A percentile compares a stretch with the other conserved stretches of the same genome.
Conservation (phyloP, 495 filamentous ascomycete species). For the Cercophora scortea region DNA sequence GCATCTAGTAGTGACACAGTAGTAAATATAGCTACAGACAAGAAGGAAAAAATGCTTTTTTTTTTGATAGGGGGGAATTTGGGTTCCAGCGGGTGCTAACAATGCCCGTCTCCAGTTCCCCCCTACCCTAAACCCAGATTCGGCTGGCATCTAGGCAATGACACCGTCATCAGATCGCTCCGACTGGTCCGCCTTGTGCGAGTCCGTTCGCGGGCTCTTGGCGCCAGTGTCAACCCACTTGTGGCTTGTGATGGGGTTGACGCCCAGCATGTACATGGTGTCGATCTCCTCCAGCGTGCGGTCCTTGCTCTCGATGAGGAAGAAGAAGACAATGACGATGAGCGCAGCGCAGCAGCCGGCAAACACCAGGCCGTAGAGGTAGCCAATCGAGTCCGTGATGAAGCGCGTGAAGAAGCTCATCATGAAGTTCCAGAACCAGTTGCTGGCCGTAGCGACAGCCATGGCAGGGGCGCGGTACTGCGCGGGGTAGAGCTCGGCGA, state of each 20-base stretch:
- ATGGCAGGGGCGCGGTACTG: constrained; percentile 69
- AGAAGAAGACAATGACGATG: constrained; percentile 76
- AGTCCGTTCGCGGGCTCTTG: neutral
- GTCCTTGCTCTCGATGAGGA: constrained; percentile 50
- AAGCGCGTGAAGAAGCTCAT: constrained; percentile 36
- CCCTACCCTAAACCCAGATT: too few relatives aligned
- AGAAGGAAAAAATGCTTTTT: too few relatives aligned
- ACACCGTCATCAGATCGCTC: too few relatives aligned
- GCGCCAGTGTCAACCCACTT: constrained; percentile 12
- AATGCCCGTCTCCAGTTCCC: too few relatives aligned
- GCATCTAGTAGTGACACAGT: too few relatives aligned
- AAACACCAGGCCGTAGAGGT: constrained; percentile 79
- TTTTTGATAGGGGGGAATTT: too few relatives aligned
- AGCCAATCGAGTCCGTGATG: constrained; percentile 68
- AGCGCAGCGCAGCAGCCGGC: constrained; percentile 61
- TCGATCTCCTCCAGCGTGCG: constrained; percentile 56
- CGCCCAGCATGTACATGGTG: constrained; percentile 71
- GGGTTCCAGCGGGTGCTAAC: too few relatives aligned
- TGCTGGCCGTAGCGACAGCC: constrained; percentile 68
- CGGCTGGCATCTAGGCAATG: too few relatives aligned
- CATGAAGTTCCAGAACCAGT: constrained; percentile 84
- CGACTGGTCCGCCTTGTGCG: too few relatives aligned
- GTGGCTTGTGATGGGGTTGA: constrained; percentile 48
- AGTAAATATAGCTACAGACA: too few relatives aligned
- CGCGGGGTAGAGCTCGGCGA: constrained; percentile 74